Percentiles rank a stretch among this genome's conserved stretches.
Conservation (phyloP, 2,329 filamentous ascomycete species). For the Aphanoascus verrucosus region DNA sequence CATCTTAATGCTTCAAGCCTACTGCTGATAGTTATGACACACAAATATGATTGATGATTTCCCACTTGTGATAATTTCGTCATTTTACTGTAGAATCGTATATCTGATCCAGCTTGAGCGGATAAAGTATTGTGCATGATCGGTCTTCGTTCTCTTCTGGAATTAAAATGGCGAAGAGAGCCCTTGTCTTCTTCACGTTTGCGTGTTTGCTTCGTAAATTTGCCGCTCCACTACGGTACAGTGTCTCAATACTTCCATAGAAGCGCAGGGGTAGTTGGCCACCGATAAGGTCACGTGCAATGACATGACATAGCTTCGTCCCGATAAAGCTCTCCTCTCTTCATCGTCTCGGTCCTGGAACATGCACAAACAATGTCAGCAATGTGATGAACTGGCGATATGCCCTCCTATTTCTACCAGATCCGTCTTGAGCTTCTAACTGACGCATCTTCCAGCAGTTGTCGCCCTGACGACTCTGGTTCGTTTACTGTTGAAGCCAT, state of each 20-base stretch:
- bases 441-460: constrained; percentile 13
- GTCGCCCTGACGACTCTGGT: neutral
- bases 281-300: constrained; percentile 1
- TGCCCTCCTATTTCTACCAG: constrained; percentile 56
- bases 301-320: too few relatives aligned
- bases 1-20: constrained; percentile 7
- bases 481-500: constrained; percentile 7
- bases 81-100: too few relatives aligned
- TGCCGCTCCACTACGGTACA: neutral
- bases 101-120: too few relatives aligned
- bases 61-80: too few relatives aligned
- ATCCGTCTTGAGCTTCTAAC: constrained; percentile 50
- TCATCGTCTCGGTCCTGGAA: neutral
- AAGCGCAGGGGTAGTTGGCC: too few relatives aligned
- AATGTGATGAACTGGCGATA: constrained; percentile 33
- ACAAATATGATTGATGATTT: neutral
- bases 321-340: neutral
- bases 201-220: neutral
- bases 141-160: too few relatives aligned
- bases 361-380: constrained; percentile 2
- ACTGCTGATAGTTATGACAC: neutral
- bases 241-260: too few relatives aligned
- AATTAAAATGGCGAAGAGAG: neutral
- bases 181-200: neutral
- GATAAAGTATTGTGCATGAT: too few relatives aligned